Evolutionary conservation across 2,329 filamentous ascomycete genomes (phyloP), one percentile per base, ranked within the genome.

Genomic region (Pseudohalonectria lignicola): DNA sequence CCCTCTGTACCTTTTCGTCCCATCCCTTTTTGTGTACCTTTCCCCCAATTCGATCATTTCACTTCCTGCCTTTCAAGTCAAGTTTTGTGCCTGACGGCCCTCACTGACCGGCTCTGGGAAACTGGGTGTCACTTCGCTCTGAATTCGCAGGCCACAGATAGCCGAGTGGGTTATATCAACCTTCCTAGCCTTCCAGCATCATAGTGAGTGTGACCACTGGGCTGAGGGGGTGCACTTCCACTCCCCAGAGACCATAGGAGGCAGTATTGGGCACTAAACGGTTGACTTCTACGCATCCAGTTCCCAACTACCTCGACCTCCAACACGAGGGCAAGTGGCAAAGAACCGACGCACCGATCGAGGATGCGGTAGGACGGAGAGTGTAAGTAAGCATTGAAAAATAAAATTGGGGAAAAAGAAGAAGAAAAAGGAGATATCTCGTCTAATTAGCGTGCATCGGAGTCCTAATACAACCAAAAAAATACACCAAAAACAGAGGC

Each of bases 281-380:
- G n/a, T n/a, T n/a, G n/a, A n/a, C n/a, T n/a, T n/a, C n/a, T n/a
- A n/a, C n/a, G 39, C 40, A 2, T 12, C 3, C 17, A 36, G 38
- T 52, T 23, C 42, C 49, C 8, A 33, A 31, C 20, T 49, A 49
- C 33, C 38, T 43, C 10, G 45, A 41, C 19, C 34, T 45, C 40
- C 44, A 52, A 31, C 39, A 44, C 5, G 41, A 48, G 21, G 31
- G 9, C 2, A 40, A 34, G 8, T 48, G 39, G 35, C 33, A 36
- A 11, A 42, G 45, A 18, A 18, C 40, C 1, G 10, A 29, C 0
- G 29, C 33, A 4, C 36, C 32, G 4, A 42, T 41, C 18, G 33
- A 44, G 8, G 62, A 62, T 44, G 59, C 59, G 0, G 47, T 53
- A 2, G 50, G 54, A 1, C 49, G 53, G 21, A 50, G 59, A 13